phyloP scores from a whole-genome alignment of 2,329 filamentous ascomycete genomes.

The Penicillium sp. region DNA sequence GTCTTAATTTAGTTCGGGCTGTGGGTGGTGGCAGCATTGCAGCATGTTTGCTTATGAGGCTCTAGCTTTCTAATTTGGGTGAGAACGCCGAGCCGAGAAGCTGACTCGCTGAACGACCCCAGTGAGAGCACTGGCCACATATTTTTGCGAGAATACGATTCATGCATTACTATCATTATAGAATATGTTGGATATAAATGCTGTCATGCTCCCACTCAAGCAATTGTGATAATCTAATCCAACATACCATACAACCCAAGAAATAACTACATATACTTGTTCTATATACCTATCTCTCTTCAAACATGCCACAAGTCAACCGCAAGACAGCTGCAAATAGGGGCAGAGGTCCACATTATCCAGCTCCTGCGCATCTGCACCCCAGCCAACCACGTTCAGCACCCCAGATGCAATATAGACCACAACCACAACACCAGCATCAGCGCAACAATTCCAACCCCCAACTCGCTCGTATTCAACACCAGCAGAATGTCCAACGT shows the following conservation, averaged over 20 bases:
- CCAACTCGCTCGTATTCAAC: not conserved
- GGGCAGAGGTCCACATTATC: not conserved
- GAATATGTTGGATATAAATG: not conserved
- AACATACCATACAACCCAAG: not conserved
- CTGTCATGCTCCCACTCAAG: not conserved
- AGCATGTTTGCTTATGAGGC: not conserved
- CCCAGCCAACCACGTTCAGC: not conserved
- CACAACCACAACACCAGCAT: not conserved
- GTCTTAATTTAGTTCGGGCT: not conserved
- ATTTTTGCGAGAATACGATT: not conserved
- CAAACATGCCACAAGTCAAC: not conserved
- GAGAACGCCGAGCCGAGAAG: not conserved
- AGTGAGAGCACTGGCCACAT: not conserved
- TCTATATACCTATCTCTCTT: not conserved
- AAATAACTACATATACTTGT: not conserved
- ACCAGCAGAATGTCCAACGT: not conserved
- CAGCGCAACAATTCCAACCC: not conserved
- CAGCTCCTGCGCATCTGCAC: not conserved
- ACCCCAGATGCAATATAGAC: conserved; percentile 1
- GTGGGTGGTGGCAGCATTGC: not conserved
- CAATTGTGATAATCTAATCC: not conserved
- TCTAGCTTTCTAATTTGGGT: not conserved
- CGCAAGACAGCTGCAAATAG: not conserved
- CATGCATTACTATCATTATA: not conserved
- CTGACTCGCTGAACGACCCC: not conserved